Evolutionary conservation across 2,329 filamentous ascomycete species (phyloP).

Genomic region (Hypoxylon sp.): DNA sequence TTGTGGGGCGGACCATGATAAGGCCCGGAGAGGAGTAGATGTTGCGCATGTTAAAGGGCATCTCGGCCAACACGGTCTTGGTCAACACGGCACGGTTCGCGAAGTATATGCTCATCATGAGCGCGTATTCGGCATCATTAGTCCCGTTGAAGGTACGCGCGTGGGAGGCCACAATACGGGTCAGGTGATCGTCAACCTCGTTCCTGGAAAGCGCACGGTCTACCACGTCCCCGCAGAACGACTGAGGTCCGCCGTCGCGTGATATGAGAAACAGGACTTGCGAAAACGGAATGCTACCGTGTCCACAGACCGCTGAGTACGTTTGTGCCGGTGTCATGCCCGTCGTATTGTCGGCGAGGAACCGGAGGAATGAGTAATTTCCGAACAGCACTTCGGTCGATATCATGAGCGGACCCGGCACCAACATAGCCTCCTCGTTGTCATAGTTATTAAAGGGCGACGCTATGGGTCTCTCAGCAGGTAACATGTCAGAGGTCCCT

Average conservation of each 20-base stretch:
- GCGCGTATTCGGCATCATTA: slow-evolving; percentile 20
- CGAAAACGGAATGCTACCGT: slow-evolving; percentile 23
- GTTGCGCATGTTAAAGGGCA: no score
- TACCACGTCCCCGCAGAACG: neutral
- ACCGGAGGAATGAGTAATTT: slow-evolving; percentile 25
- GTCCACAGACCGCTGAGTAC: slow-evolving; percentile 18
- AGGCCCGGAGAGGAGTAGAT: slow-evolving; percentile 26
- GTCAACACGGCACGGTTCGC: slow-evolving; percentile 24
- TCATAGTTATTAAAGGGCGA: slow-evolving; percentile 18
- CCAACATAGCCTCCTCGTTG: no score
- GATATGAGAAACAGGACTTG: slow-evolving; percentile 5
- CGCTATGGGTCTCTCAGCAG: no score
- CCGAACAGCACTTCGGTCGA: slow-evolving; percentile 28
- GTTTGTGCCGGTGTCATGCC: slow-evolving; percentile 15
- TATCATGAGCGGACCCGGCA: slow-evolving; percentile 25
- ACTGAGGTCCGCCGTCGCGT: neutral
- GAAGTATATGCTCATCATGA: slow-evolving; percentile 31
- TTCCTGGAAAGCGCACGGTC: neutral
- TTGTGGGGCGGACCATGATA: slow-evolving; percentile 9
- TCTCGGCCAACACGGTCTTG: slow-evolving; percentile 7
- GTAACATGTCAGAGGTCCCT: no score
- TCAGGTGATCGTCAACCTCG: slow-evolving; percentile 1
- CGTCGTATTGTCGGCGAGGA: slow-evolving; percentile 17
- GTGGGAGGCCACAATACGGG: slow-evolving; percentile 10
- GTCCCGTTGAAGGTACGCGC: slow-evolving; percentile 13